A percentile compares a stretch with the other conserved stretches of the same genome.
phyloP scores from a whole-genome alignment of 1,139 yeast species.

The Taphrina pruni region DNA sequence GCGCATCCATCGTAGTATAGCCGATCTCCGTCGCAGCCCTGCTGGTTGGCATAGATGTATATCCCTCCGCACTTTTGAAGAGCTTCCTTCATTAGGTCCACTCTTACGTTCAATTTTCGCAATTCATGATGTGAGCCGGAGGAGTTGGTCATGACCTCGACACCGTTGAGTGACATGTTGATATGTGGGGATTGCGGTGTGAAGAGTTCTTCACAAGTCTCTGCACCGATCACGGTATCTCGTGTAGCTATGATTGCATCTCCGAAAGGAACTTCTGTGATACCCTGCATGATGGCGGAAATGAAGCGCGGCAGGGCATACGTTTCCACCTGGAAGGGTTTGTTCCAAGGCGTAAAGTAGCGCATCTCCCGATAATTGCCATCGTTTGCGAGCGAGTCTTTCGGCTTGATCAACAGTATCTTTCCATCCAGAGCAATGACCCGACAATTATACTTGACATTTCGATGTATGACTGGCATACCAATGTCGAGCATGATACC shows the following conservation, averaged over 20 bases:
- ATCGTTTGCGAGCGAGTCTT: conserved; percentile 89
- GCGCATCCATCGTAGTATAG: conserved; percentile 97
- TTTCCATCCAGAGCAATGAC: conserved; percentile 77
- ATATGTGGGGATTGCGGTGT: conserved; percentile 97
- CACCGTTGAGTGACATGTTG: conserved; percentile 90
- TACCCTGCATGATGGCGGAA: conserved; percentile 64
- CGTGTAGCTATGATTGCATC: conserved; percentile 83
- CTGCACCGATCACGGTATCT: conserved; percentile 91
- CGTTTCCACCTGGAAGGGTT: conserved; percentile 73
- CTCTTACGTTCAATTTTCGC: conserved; percentile 81
- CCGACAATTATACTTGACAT: conserved; percentile 89
- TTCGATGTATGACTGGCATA: conserved; percentile 87
- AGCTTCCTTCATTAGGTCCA: conserved; percentile 86
- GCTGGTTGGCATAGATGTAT: conserved; percentile 89
- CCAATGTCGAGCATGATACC: conserved; percentile 89
- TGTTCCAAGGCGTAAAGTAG: conserved; percentile 91
- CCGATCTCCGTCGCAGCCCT: conserved; percentile 98
- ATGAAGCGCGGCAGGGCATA: conserved; percentile 73
- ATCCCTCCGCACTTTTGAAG: conserved; percentile 96
- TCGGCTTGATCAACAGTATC: conserved; percentile 86
- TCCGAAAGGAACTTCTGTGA: conserved; percentile 73
- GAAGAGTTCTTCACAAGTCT: conserved; percentile 95
- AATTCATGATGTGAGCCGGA: conserved; percentile 97
- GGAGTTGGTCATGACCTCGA: conserved; percentile 91
- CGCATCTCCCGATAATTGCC: conserved; percentile 98